phyloP scores from a whole-genome alignment of 1,284 basidiomycete species.

The Hymenochaete sp. region DNA sequence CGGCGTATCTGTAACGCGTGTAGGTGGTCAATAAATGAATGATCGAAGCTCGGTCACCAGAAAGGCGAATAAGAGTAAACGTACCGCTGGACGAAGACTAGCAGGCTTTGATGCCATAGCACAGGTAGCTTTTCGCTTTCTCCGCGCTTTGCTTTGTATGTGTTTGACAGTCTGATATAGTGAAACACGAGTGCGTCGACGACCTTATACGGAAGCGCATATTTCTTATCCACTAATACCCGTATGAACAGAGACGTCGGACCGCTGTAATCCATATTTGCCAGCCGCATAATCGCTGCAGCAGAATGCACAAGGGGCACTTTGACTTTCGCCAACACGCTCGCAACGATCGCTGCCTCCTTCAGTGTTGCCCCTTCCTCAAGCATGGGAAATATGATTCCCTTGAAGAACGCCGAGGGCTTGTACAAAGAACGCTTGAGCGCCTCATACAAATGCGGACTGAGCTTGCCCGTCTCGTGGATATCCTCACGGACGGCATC shows the following conservation, averaged over 20 bases:
- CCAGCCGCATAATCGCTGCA: constrained; percentile 87
- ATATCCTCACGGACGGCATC: constrained; percentile 92
- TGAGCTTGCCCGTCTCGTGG: constrained; percentile 76
- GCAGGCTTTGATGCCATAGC: constrained; percentile 94
- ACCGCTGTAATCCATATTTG: constrained; percentile 95
- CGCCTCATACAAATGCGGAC: constrained; percentile 90
- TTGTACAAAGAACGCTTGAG: constrained; percentile 92
- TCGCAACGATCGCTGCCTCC: constrained; percentile 93
- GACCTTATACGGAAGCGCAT: constrained; percentile 96
- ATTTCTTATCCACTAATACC: constrained; percentile 96
- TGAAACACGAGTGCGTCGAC: constrained; percentile 97
- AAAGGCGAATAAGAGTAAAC: constrained; percentile 19
- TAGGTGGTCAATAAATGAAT: too few species aligned
- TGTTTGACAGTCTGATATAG: constrained; percentile 90
- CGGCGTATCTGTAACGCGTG: constrained; percentile 68
- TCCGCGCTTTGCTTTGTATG: constrained; percentile 64
- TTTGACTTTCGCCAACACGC: constrained; percentile 85
- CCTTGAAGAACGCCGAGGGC: constrained; percentile 98
- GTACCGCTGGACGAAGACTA: constrained; percentile 90
- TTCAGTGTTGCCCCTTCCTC: constrained; percentile 88
- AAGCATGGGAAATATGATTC: constrained; percentile 91
- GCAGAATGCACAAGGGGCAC: constrained; percentile 95
- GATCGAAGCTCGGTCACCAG: neutral
- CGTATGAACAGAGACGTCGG: constrained; percentile 97
- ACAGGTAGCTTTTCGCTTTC: constrained; percentile 81